phyloP scores from a whole-genome alignment of 805 yeast genomes.

The Saccharomyces kudriavzevii region DNA sequence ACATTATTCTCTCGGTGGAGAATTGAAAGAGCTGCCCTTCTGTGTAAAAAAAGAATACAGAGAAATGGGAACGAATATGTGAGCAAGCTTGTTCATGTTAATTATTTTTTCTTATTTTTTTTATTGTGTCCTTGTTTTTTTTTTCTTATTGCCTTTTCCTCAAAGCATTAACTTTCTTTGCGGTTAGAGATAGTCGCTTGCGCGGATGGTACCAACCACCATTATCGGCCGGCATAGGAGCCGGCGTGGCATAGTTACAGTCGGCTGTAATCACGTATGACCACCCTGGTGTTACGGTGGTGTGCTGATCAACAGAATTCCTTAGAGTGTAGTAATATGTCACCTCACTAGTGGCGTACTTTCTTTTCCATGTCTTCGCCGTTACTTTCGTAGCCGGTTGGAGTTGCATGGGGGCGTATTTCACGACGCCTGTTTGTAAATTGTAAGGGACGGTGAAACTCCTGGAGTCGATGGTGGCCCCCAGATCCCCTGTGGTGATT shows the following conservation, averaged over 20 bases:
- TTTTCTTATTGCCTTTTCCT: background rate
- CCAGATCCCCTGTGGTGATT: conserved; percentile 5
- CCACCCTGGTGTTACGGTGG: conserved; percentile 85
- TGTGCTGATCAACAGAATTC: conserved; percentile 34
- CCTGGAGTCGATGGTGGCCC: conserved; percentile 28
- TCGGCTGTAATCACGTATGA: conserved; percentile 52
- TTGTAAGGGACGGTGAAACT: conserved; percentile 66
- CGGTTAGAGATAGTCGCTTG: conserved; percentile 32
- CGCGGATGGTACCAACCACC: conserved; percentile 53
- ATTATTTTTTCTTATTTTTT: background rate
- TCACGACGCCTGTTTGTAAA: conserved; percentile 62
- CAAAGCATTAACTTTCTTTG: conserved; percentile 11
- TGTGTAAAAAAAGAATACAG: background rate
- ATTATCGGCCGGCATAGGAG: conserved; percentile 52
- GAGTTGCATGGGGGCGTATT: conserved; percentile 85
- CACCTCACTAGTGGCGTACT: conserved; percentile 58
- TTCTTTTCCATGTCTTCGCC: conserved; percentile 52
- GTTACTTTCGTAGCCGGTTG: conserved; percentile 74
- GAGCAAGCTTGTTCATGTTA: background rate
- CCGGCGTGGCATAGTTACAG: conserved; percentile 61
- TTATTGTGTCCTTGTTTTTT: background rate
- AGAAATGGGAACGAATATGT: background rate
- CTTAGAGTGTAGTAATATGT: conserved; percentile 35
- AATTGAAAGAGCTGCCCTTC: background rate
- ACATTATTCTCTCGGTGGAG: background rate